phyloP scores from a whole-genome alignment of 176 grass and related monocot species.

The Tillandsia fasciculata region DNA sequence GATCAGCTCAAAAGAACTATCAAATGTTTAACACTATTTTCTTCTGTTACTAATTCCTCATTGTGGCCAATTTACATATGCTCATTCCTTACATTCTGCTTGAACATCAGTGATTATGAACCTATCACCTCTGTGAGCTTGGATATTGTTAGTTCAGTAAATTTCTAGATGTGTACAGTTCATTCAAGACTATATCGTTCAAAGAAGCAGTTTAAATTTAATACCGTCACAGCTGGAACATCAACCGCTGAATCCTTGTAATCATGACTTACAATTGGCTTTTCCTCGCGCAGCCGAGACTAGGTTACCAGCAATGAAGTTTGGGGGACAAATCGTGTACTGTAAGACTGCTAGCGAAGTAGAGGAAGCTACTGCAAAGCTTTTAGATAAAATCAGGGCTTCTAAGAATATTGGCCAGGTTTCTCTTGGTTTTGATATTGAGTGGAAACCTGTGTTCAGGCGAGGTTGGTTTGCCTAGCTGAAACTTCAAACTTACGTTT shows the following conservation, averaged over 20 bases:
- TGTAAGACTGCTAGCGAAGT: conserved; percentile 49
- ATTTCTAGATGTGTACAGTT: no score
- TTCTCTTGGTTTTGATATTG: conserved; percentile 81
- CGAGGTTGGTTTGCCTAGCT: conserved; percentile 45
- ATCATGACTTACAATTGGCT: background rate
- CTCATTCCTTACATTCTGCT: no score
- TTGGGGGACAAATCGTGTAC: conserved; percentile 56
- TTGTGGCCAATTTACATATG: no score
- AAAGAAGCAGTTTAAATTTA: no score
- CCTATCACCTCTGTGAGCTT: no score
- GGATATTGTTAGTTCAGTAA: no score
- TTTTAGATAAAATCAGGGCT: conserved; percentile 37
- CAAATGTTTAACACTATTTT: no score
- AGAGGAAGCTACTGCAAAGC: conserved; percentile 49
- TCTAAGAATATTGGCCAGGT: conserved; percentile 37
- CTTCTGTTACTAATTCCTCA: no score
- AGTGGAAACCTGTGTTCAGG: conserved; percentile 61
- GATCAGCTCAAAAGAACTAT: no score
- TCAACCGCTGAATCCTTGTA: background rate
- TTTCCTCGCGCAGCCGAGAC: conserved; percentile 17
- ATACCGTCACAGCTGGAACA: no score
- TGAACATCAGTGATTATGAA: no score
- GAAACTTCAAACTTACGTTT: background rate
- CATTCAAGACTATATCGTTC: no score
- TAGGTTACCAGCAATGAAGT: conserved; percentile 42